Evolutionary conservation across 208 protist species (phyloP), one percentile per base, ranked within the genome.

Genomic region (Acanthamoeba divionensis): DNA sequence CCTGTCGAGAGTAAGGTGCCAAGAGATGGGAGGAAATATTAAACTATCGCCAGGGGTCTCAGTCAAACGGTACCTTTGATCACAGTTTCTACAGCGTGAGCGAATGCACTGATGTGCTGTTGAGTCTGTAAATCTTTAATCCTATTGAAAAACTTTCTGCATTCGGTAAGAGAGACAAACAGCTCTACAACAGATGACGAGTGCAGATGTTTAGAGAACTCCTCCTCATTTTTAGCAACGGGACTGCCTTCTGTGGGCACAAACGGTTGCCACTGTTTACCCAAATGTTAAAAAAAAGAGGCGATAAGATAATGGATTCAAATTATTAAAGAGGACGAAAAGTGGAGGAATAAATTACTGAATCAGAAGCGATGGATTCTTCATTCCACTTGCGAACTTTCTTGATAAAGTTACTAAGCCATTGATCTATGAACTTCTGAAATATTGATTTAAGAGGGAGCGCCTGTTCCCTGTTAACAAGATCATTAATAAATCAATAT

Each of bases 331-430:
- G 7, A 75, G 5, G 10, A 31, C 7, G 2, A 38, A 4, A 73
- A 73, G 2, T 41, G 8, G n/a, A 83, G 15, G 13, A 7, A 24
- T 21, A 7, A 24, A 10, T 10, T 83, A 83, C 73, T 29, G 44
- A 31, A 36, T 83, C 73, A 7, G 73, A 63, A 13, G 33, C 29
- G 50, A 83, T 83, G 18, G 73, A 83, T 29, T 83, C 73, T 31
- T 83, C 50, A 38, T 83, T 83, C 73, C 73, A 83, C 50, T 83
- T 83, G 50, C 63, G 57, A 31, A 62, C 44, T 54, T 83, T 83
- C 29, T 62, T 83, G 73, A 31, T 31, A 31, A 83, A 83, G 73
- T 83, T 83, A 21, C 18, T 36, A 33, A 83, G 50, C 73, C 73
- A 83, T 31, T 83, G 73, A 8, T 83, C 73, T 45, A 83, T 83